phyloP scores from a whole-genome alignment of 2,329 filamentous ascomycete species.

The Diaporthe australafricana region DNA sequence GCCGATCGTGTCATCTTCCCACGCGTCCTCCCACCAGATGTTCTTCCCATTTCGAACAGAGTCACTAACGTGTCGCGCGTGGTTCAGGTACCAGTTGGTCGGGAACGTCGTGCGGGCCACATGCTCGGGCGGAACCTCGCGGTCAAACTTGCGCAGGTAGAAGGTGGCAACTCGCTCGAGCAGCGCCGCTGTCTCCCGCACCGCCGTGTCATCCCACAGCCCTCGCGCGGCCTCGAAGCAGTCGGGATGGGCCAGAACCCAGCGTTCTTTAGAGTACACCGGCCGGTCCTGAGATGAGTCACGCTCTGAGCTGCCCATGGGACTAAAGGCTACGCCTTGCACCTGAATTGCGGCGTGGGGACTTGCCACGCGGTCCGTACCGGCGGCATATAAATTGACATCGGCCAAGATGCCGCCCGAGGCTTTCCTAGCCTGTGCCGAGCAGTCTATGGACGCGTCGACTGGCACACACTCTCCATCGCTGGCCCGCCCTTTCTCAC shows the following conservation, averaged over 20 bases:
- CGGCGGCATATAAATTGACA: too few relatives aligned
- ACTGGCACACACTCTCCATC: background rate
- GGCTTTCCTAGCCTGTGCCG: background rate
- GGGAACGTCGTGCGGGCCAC: too few relatives aligned
- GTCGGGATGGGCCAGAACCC: constrained; percentile 12
- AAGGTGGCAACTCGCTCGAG: constrained; percentile 37
- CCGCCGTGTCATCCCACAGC: too few relatives aligned
- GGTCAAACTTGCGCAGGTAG: constrained; percentile 34
- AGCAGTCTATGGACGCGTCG: background rate
- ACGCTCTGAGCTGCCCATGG: background rate
- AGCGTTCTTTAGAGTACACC: constrained; percentile 5
- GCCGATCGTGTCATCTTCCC: constrained; percentile 28
- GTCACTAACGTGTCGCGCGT: constrained; percentile 31
- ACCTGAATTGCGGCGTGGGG: constrained; percentile 16
- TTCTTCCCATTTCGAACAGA: background rate
- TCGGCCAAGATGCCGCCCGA: background rate
- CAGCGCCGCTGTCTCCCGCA: background rate
- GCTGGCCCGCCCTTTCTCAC: too few relatives aligned
- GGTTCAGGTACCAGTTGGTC: constrained; percentile 34
- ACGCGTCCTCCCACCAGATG: background rate
- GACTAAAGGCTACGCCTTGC: background rate
- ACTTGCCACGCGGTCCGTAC: constrained; percentile 5
- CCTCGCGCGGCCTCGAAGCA: background rate
- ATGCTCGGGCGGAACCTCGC: constrained; percentile 26
- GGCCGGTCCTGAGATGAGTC: background rate